phyloP scores from a whole-genome alignment of 1,139 yeast species.

The Kluyveromyces sp. region DNA sequence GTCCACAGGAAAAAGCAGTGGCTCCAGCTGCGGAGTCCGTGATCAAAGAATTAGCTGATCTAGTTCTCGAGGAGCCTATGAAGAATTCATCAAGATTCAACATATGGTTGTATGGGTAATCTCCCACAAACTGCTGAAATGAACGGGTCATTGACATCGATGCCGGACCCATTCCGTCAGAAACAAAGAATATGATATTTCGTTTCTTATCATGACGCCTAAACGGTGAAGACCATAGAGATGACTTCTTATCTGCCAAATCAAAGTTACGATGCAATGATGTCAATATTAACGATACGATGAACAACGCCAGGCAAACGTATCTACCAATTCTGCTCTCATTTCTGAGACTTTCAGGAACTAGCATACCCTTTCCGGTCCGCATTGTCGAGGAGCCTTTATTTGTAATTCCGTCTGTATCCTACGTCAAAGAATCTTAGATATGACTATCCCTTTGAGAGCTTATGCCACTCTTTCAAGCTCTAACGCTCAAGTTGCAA shows the following conservation, averaged over 20 bases:
- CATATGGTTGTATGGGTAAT: conserved; percentile 44
- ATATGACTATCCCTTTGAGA: too few species aligned
- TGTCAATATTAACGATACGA: not conserved
- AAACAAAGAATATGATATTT: conserved; percentile 76
- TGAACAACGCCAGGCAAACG: conserved; percentile 2
- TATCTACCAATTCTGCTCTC: not conserved
- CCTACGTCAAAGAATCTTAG: too few species aligned
- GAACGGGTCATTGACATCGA: conserved; percentile 69
- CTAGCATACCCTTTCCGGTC: not conserved
- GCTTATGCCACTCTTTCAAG: too few species aligned
- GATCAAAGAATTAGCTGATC: conserved; percentile 61
- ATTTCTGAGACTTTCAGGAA: not conserved
- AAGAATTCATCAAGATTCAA: conserved; percentile 58
- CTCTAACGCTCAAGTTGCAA: too few species aligned
- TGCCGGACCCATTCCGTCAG: conserved; percentile 92
- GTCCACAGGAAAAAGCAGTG: conserved; percentile 76
- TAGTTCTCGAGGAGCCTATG: conserved; percentile 72
- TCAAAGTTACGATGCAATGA: not conserved
- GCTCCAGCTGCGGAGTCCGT: conserved; percentile 96
- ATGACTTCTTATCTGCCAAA: not conserved
- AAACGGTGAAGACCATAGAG: not conserved
- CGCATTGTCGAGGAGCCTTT: too few species aligned
- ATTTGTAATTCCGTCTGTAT: too few species aligned
- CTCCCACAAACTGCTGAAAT: conserved; percentile 53
- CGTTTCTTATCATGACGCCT: conserved; percentile 32